Evolutionary conservation across 2,329 filamentous ascomycete genomes (phyloP).

Genomic region (Pseudogymnoascus destructans): DNA sequence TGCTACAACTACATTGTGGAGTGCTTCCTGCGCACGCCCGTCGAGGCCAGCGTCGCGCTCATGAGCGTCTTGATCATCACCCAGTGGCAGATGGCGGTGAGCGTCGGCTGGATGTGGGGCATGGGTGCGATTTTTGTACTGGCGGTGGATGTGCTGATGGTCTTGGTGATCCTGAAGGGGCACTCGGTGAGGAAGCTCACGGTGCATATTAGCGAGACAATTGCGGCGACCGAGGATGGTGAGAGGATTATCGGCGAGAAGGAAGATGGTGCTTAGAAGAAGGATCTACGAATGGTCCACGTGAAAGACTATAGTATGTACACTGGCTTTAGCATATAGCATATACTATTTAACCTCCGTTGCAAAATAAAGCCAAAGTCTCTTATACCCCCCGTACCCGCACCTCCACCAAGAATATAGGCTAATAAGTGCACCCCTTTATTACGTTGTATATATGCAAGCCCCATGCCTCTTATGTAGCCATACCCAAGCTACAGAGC

Average conservation of each 20-base stretch:
- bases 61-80: conserved; percentile 30
- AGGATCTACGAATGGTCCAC: neutral
- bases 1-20: conserved; percentile 20
- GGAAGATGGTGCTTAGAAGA: neutral
- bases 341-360: neutral
- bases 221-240: conserved; percentile 22
- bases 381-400: no score
- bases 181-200: conserved; percentile 17
- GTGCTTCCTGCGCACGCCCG: conserved; percentile 27
- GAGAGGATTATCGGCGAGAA: conserved; percentile 15
- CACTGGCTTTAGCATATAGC: neutral
- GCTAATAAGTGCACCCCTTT: neutral
- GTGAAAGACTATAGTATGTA: neutral
- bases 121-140: conserved; percentile 30
- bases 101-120: conserved; percentile 30
- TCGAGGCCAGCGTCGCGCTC: conserved; percentile 27
- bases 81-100: conserved; percentile 27
- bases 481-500: no score
- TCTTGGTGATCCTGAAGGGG: conserved; percentile 24
- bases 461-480: neutral
- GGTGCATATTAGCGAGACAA: conserved; percentile 9
- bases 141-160: conserved; percentile 20
- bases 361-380: neutral
- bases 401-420: neutral
- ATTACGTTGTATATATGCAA: neutral